A percentile compares a stretch with the other conserved stretches of the same genome.
phyloP scores from a whole-genome alignment of 2,329 filamentous ascomycete species.

The Fusarium globosum region DNA sequence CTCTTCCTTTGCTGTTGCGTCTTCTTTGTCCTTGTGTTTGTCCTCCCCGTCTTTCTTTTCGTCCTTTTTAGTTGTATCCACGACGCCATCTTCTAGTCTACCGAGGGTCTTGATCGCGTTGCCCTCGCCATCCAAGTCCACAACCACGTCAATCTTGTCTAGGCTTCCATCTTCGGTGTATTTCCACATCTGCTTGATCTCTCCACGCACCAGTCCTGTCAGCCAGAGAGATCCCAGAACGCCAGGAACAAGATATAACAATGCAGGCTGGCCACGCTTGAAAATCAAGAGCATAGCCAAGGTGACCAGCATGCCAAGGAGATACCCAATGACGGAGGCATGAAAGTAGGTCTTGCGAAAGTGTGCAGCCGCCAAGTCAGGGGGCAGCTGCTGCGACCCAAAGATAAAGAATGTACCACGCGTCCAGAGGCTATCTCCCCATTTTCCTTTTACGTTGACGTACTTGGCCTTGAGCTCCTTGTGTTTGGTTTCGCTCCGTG shows the following conservation, averaged over 20 bases:
- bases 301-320: slow-evolving; percentile 80
- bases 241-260: slow-evolving; percentile 91
- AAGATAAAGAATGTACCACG: slow-evolving; percentile 45
- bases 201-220: slow-evolving; percentile 76
- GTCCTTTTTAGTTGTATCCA: slow-evolving; percentile 49
- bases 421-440: slow-evolving; percentile 89
- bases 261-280: slow-evolving; percentile 85
- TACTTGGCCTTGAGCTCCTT: slow-evolving; percentile 64
- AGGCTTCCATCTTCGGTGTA: slow-evolving; percentile 80
- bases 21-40: slow-evolving; percentile 14
- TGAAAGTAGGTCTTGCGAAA: slow-evolving; percentile 91
- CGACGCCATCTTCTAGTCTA: slow-evolving; percentile 52
- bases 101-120: slow-evolving; percentile 56
- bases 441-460: slow-evolving; percentile 73
- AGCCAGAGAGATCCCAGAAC: slow-evolving; percentile 81
- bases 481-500: slow-evolving; percentile 54
- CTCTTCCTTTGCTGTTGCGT: slow-evolving; percentile 7
- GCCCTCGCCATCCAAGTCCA: slow-evolving; percentile 64
- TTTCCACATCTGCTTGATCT: slow-evolving; percentile 79
- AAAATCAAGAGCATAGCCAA: slow-evolving; percentile 81
- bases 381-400: slow-evolving; percentile 41
- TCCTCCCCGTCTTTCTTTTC: slow-evolving; percentile 43
- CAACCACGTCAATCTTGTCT: slow-evolving; percentile 65
- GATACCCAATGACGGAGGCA: slow-evolving; percentile 80
- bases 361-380: slow-evolving; percentile 52